Conservation (phyloP, 495 filamentous ascomycete species). For the Cercophora sp. region DNA sequence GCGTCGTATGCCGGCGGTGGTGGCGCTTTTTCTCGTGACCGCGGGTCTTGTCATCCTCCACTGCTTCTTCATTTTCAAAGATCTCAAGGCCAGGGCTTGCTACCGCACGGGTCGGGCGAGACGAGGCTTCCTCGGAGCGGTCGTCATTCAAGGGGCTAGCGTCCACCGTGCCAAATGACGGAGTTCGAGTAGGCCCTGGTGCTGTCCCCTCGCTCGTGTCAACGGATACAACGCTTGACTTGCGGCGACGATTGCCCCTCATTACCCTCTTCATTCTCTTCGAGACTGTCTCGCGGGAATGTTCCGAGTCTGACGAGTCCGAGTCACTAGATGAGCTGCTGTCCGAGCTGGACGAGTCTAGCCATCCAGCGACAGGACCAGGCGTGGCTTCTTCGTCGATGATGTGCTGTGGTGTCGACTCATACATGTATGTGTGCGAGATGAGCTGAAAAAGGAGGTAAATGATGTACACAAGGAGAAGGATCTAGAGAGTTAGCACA, state of each 20-base stretch:
- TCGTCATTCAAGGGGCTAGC: constrained; percentile 28
- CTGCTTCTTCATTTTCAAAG: constrained; percentile 31
- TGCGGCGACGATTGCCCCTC: constrained; percentile 58
- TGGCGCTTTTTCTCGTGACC: constrained; percentile 29
- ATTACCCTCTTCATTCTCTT: constrained; percentile 71
- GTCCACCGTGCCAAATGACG: constrained; percentile 35
- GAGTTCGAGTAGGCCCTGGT: constrained; percentile 27
- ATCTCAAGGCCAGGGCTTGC: constrained; percentile 2
- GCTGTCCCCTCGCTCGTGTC: constrained; percentile 42
- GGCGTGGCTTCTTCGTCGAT: constrained; percentile 87
- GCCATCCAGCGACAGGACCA: constrained; percentile 74
- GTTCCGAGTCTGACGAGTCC: constrained; percentile 60
- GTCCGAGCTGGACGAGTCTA: constrained; percentile 67
- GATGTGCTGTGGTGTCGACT: constrained; percentile 81
- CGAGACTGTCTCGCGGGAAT: constrained; percentile 64
- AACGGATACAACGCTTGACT: constrained; percentile 68
- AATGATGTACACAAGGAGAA: constrained; percentile 77
- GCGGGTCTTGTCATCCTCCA: constrained; percentile 35
- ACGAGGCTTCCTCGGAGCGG: constrained; percentile 29
- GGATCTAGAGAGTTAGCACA: too few relatives aligned
- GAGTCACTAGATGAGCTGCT: constrained; percentile 45
- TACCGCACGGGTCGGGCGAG: constrained; percentile 16
- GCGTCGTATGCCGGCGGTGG: constrained; percentile 26
- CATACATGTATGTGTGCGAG: constrained; percentile 87
- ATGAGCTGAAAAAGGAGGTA: constrained; percentile 90